phyloP scores from a whole-genome alignment of 768 basidiomycete genomes.

The Rhodosporidiobolus sp. region DNA sequence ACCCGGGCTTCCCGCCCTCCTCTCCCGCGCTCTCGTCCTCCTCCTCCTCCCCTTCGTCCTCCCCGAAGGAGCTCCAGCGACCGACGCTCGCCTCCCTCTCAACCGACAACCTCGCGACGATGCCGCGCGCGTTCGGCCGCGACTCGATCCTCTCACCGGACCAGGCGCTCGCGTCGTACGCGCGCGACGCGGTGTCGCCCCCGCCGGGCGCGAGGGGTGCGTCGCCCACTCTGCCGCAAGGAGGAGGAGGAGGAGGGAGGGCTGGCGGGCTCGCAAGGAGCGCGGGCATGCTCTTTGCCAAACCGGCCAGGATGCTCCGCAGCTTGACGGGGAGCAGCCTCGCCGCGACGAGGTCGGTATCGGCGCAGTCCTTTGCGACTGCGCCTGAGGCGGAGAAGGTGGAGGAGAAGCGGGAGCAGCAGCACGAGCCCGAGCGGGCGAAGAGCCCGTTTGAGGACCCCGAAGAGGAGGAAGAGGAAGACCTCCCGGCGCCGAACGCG shows the following conservation, averaged over 20 bases:
- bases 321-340: conserved; percentile 9
- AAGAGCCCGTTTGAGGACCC: conserved; percentile 21
- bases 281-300: neutral
- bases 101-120: conserved; percentile 8
- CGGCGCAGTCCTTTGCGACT: too few species aligned
- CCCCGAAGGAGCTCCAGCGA: neutral
- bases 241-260: neutral
- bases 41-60: neutral
- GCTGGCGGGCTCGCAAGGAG: too few species aligned
- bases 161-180: conserved; percentile 35
- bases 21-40: neutral
- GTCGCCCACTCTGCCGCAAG: neutral
- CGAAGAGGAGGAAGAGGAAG: neutral
- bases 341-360: neutral
- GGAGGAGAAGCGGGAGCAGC: neutral
- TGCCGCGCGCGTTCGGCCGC: conserved; percentile 1
- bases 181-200: conserved; percentile 16
- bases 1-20: neutral
- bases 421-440: neutral
- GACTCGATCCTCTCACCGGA: conserved; percentile 24
- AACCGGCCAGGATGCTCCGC: conserved; percentile 7
- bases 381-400: neutral
- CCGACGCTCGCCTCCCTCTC: neutral
- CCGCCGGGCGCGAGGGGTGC: neutral
- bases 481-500: neutral